phyloP scores from a whole-genome alignment of 106 monocot genomes.

The Iris macrosiphon region DNA sequence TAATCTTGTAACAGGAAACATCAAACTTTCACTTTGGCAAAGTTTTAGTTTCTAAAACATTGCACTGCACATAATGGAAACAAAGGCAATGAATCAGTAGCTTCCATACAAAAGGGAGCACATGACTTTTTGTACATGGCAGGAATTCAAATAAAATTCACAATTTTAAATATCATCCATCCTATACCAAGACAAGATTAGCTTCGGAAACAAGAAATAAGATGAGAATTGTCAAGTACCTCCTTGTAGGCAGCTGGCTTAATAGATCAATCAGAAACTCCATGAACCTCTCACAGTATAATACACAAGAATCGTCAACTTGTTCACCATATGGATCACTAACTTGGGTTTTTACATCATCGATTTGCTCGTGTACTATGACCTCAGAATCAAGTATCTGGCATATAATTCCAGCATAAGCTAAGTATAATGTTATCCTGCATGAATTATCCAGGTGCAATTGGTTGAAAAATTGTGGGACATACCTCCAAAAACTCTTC shows the following conservation, averaged over 20 bases:
- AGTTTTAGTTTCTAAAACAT: no score
- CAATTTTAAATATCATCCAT: no score
- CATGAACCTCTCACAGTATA: constrained; percentile 98
- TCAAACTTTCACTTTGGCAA: no score
- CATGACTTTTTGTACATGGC: no score
- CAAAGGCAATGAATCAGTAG: no score
- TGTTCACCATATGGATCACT: constrained; percentile 30
- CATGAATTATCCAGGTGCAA: neutral
- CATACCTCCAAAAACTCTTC: constrained; percentile 92
- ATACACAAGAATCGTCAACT: constrained; percentile 75
- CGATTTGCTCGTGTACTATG: constrained; percentile 28
- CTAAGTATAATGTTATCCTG: neutral
- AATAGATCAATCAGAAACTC: constrained; percentile 96
- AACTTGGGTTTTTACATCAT: constrained; percentile 21
- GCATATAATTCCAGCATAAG: constrained; percentile 3
- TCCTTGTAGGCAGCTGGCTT: constrained; percentile 95
- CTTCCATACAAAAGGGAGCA: no score
- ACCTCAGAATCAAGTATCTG: constrained; percentile 93
- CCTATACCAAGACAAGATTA: no score
- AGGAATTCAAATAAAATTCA: no score
- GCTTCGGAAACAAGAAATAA: neutral
- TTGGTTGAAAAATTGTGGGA: constrained; percentile 1
- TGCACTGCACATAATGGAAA: no score
- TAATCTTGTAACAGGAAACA: no score
- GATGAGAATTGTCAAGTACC: constrained; percentile 29